These are phyloP conservation scores for Eucalyptus virginea DNA, from an alignment of 345 rosid species.

Conservation along the genomic window DNA sequence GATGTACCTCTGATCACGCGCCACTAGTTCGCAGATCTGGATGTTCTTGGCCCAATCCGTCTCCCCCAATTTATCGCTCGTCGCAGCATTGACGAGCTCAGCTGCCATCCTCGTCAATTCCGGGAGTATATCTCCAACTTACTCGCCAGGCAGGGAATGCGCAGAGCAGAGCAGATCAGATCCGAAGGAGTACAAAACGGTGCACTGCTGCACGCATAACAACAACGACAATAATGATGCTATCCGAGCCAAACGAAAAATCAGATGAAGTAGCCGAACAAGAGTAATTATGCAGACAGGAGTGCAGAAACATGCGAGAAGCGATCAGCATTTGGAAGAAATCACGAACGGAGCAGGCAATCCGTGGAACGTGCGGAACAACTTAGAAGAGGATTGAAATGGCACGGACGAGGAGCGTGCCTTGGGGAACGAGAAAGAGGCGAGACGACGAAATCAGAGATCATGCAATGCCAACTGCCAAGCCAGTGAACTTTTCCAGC, in stretches of 20 bases:
- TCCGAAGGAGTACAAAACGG: background rate
- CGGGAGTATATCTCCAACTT: background rate
- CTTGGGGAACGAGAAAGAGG: background rate
- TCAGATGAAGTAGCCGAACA: background rate
- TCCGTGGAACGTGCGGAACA: background rate
- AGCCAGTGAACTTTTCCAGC: background rate
- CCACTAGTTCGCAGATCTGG: slow-evolving; percentile 80
- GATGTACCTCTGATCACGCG: slow-evolving; percentile 60
- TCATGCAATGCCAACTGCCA: background rate
- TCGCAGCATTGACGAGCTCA: slow-evolving; percentile 80
- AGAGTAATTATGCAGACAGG: background rate
- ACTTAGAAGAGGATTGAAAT: background rate
- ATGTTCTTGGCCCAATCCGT: slow-evolving; percentile 88
- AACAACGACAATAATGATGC: background rate
- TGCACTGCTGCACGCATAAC: background rate
- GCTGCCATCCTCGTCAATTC: slow-evolving; percentile 46
- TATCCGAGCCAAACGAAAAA: background rate
- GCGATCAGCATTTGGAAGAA: background rate
- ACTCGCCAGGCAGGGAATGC: background rate
- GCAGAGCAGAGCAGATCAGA: background rate
- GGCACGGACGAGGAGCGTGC: background rate
- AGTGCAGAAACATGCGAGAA: background rate
- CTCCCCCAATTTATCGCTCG: slow-evolving; percentile 78
- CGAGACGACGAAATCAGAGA: background rate
- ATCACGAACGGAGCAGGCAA: background rate